These are phyloP conservation scores for Monosporozyma siamensis DNA, from an alignment of 805 yeast species.

Conservation along the genomic window DNA sequence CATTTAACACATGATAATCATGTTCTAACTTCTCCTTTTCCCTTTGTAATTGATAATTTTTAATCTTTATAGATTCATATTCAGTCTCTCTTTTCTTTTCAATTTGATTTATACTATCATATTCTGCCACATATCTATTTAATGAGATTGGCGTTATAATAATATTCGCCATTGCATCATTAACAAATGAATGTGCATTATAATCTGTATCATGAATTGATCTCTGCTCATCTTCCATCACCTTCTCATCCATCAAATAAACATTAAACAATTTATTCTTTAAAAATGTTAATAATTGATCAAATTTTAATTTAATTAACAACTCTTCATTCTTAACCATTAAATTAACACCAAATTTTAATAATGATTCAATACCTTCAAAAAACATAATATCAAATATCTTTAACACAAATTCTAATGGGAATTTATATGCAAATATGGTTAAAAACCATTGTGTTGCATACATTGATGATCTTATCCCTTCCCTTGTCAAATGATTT, in stretches of 20 bases:
- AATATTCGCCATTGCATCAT: conserved; percentile 60
- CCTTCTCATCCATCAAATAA: conserved; percentile 51
- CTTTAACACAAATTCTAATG: conserved; percentile 76
- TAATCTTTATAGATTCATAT: conserved; percentile 53
- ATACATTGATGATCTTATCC: conserved; percentile 87
- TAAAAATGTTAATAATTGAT: conserved; percentile 62
- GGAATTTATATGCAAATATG: conserved; percentile 89
- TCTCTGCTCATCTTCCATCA: too few relatives aligned
- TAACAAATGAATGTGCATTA: conserved; percentile 63
- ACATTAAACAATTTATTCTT: conserved; percentile 71
- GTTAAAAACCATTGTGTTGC: conserved; percentile 98
- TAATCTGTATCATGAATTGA: conserved; percentile 33
- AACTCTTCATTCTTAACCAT: conserved; percentile 58
- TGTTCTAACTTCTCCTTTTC: conserved; percentile 68
- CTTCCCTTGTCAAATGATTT: conserved; percentile 74
- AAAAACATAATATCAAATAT: conserved; percentile 82
- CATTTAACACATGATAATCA: conserved; percentile 56
- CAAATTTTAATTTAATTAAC: conserved; percentile 59
- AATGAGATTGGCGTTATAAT: conserved; percentile 65
- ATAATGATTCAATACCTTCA: conserved; percentile 81
- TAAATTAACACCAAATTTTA: conserved; percentile 76
- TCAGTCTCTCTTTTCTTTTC: conserved; percentile 56
- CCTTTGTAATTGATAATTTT: conserved; percentile 63
- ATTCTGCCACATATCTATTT: conserved; percentile 63
- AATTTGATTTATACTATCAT: conserved; percentile 55